Conservation (phyloP, 129 eudicot genomes). For the Calendula officinalis region DNA sequence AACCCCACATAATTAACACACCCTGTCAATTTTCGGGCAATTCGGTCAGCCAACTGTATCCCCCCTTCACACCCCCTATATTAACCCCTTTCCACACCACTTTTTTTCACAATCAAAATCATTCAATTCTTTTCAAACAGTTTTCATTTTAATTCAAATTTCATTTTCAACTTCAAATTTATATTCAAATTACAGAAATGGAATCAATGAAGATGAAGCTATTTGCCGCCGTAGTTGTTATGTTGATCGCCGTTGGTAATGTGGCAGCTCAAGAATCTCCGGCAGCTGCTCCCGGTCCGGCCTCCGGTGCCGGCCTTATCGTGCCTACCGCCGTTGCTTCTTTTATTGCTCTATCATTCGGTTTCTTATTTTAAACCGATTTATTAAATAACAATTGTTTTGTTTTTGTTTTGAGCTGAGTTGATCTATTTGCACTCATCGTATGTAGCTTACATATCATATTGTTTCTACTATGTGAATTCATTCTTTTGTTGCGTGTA, state of each 20-base stretch:
- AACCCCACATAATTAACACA: constrained; percentile 30
- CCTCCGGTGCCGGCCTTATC: constrained; percentile 25
- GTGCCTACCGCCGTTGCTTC: constrained; percentile 38
- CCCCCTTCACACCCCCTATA: constrained; percentile 11
- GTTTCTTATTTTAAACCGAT: constrained; percentile 22
- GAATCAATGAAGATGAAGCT: constrained; percentile 48
- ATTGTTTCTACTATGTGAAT: constrained; percentile 6
- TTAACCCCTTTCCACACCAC: constrained; percentile 9
- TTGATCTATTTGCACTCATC: too few relatives aligned
- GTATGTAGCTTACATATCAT: too few relatives aligned
- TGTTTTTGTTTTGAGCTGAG: too few relatives aligned
- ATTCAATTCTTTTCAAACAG: not conserved
- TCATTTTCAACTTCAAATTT: too few relatives aligned
- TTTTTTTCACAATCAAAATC: not conserved
- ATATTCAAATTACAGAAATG: constrained; percentile 26
- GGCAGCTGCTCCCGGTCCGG: constrained; percentile 42
- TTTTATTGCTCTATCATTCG: constrained; percentile 39
- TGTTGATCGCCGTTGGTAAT: constrained; percentile 30
- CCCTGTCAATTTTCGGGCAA: constrained; percentile 42
- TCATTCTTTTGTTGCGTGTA: constrained; percentile 14
- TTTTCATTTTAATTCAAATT: not conserved
- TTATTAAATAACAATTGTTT: too few relatives aligned
- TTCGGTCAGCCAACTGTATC: constrained; percentile 31
- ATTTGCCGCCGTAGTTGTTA: constrained; percentile 20
- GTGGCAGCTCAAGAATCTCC: constrained; percentile 49